These are phyloP conservation scores for Kodamaea alishanica DNA, from an alignment of 1,139 yeast genomes.

Conservation along the genomic window DNA sequence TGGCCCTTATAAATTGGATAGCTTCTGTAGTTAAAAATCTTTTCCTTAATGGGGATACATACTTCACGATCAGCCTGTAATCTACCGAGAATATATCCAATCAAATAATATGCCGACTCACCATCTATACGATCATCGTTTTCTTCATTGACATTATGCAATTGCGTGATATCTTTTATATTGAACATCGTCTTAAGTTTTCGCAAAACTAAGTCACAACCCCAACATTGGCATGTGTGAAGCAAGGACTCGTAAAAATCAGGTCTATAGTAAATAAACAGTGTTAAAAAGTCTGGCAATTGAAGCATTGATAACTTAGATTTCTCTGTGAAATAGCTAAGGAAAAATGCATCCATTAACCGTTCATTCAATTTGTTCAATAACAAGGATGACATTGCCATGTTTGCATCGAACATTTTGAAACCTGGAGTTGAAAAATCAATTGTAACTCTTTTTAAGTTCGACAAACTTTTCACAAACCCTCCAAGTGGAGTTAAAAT, in stretches of 20 bases:
- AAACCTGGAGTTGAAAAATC: slow-evolving; percentile 40
- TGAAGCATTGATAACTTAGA: slow-evolving; percentile 26
- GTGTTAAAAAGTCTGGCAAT: slow-evolving; percentile 37
- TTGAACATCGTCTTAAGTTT: slow-evolving; percentile 22
- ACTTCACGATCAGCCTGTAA: slow-evolving; percentile 39
- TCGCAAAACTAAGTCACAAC: slow-evolving; percentile 31
- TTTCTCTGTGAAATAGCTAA: slow-evolving; percentile 20
- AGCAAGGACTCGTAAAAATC: slow-evolving; percentile 34
- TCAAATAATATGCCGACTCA: slow-evolving; percentile 31
- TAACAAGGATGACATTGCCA: slow-evolving; percentile 28
- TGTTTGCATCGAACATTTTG: slow-evolving; percentile 36
- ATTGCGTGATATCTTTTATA: slow-evolving; percentile 19
- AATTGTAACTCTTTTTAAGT: slow-evolving; percentile 24
- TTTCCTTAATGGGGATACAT: slow-evolving; percentile 35
- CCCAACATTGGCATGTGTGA: slow-evolving; percentile 38
- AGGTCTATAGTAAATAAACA: slow-evolving; percentile 39
- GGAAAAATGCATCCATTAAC: slow-evolving; percentile 36
- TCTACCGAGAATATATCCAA: slow-evolving; percentile 36
- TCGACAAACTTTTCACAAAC: slow-evolving; percentile 25
- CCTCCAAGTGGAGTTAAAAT: slow-evolving; percentile 33
- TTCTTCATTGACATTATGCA: slow-evolving; percentile 6
- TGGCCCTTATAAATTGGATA: slow-evolving; percentile 40
- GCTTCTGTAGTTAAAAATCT: slow-evolving; percentile 20
- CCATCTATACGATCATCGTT: slow-evolving; percentile 16
- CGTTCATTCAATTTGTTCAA: slow-evolving; percentile 35